These are phyloP conservation scores for Hysterium pulicare DNA, from an alignment of 2,329 filamentous ascomycete genomes.

Conservation along the genomic window DNA sequence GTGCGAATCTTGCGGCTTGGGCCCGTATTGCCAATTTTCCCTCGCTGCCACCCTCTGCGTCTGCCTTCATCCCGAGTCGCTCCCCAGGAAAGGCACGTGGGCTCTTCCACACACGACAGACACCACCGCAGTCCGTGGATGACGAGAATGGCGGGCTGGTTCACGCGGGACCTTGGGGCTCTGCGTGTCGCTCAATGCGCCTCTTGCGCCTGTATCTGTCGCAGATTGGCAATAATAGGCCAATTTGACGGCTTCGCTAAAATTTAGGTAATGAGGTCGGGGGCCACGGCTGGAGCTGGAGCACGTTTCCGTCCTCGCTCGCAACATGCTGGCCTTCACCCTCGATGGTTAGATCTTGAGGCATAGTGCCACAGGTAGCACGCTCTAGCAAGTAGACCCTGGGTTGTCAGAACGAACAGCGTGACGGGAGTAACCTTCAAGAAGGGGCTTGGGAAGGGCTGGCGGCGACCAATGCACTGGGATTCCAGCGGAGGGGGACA, in stretches of 20 bases:
- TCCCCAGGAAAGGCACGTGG: not conserved
- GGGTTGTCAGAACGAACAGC: conserved; percentile 10
- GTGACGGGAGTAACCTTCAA: conserved; percentile 3
- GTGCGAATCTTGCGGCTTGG: conserved; percentile 9
- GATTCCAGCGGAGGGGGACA: conserved; percentile 5
- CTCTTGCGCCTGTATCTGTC: not conserved
- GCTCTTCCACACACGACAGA: not conserved
- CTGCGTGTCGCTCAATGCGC: conserved; percentile 9
- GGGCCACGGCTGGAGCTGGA: not conserved
- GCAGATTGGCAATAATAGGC: conserved; percentile 5
- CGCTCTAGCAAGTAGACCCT: conserved; percentile 7
- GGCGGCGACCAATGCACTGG: not conserved
- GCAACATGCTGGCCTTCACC: no score
- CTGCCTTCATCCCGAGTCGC: not conserved
- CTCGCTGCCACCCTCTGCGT: not conserved
- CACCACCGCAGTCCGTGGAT: not conserved
- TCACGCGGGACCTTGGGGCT: no score
- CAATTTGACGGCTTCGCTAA: not conserved
- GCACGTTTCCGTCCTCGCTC: not conserved
- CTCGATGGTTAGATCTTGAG: not conserved
- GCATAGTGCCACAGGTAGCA: not conserved
- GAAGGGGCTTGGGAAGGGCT: not conserved
- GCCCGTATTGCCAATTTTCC: conserved; percentile 1
- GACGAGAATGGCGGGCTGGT: no score
- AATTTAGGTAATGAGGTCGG: conserved; percentile 10